Evolutionary conservation across 2,329 filamentous ascomycete genomes (phyloP).

Genomic region (Venturia nashicola): DNA sequence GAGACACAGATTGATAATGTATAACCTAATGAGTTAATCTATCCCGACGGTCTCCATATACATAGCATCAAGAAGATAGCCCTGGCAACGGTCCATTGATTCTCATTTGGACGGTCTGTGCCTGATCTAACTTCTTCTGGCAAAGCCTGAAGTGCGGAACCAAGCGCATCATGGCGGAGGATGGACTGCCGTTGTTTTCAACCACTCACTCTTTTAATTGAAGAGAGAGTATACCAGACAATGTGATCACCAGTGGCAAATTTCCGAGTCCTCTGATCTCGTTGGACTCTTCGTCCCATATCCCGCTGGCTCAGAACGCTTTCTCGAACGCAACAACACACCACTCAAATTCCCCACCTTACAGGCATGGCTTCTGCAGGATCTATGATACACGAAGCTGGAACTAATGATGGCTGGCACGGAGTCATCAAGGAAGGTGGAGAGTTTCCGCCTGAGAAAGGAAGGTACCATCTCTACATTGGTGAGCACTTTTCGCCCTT

Average conservation of each 20-base stretch:
- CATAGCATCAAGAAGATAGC: not conserved
- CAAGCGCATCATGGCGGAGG: not conserved
- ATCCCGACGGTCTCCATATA: not conserved
- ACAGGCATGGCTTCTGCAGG: not conserved
- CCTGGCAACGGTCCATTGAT: too few species aligned
- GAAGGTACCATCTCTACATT: slow-evolving; percentile 86
- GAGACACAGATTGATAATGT: not conserved
- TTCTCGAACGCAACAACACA: not conserved
- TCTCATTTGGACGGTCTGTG: too few species aligned
- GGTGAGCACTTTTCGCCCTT: slow-evolving; percentile 50
- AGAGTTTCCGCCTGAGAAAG: slow-evolving; percentile 73
- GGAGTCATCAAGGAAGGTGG: slow-evolving; percentile 37
- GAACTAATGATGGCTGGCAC: slow-evolving; percentile 8
- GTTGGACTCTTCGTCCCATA: not conserved
- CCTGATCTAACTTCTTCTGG: not conserved
- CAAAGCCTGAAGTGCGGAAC: not conserved
- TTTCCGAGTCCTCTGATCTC: too few species aligned
- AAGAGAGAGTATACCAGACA: not conserved
- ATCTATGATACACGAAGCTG: not conserved
- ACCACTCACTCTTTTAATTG: not conserved
- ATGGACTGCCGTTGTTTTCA: not conserved
- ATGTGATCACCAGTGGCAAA: not conserved
- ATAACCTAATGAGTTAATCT: not conserved
- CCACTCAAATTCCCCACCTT: not conserved
- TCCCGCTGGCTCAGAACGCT: not conserved